Conservation (phyloP, 2,329 filamentous ascomycete genomes). For the Stagonosporopsis vannaccii region DNA sequence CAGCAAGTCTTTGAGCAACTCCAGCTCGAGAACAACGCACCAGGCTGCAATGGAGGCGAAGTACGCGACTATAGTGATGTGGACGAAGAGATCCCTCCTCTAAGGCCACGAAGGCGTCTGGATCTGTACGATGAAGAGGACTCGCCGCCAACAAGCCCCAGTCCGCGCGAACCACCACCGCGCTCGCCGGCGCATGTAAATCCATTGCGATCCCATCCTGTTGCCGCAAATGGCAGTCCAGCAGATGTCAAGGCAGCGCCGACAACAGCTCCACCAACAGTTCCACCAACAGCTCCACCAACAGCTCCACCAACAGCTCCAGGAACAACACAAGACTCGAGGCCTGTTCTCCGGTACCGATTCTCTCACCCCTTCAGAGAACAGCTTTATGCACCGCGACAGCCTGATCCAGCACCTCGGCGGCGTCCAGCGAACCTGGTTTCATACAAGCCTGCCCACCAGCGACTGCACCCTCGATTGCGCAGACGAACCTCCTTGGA, state of each 20-base stretch:
- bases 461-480: conserved; percentile 31
- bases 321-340: conserved; percentile 8
- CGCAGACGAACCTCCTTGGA: conserved; percentile 40
- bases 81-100: conserved; percentile 26
- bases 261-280: conserved; percentile 1
- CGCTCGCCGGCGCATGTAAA: conserved; percentile 26
- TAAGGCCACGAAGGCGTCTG: conserved; percentile 26
- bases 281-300: conserved; percentile 2
- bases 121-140: neutral
- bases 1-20: conserved; percentile 23
- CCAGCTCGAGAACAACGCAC: conserved; percentile 9
- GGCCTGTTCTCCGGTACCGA: conserved; percentile 2
- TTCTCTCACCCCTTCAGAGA: conserved; percentile 22
- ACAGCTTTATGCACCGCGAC: conserved; percentile 11
- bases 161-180: conserved; percentile 8
- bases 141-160: conserved; percentile 1
- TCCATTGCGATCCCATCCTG: conserved; percentile 29
- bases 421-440: conserved; percentile 25
- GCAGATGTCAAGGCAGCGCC: conserved; percentile 10
- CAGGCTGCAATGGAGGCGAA: neutral
- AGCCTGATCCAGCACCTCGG: conserved; percentile 22
- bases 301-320: conserved; percentile 5
- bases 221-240: neutral
- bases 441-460: conserved; percentile 29
- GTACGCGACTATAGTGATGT: conserved; percentile 11